phyloP scores from a whole-genome alignment of 768 basidiomycete genomes.

The Trametes cubensis region DNA sequence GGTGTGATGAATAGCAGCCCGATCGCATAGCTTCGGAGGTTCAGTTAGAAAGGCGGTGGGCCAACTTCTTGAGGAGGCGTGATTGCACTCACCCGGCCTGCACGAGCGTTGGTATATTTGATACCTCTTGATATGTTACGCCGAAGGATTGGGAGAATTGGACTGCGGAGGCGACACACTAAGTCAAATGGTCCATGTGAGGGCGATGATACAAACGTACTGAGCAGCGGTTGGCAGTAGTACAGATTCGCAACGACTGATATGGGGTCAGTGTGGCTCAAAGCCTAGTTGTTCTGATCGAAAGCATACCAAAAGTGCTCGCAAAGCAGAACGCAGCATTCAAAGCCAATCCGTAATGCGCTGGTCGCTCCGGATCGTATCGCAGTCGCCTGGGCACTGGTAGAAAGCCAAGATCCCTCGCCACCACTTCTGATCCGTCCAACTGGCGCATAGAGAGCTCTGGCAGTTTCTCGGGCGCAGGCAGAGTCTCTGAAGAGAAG shows the following conservation, averaged over 20 bases:
- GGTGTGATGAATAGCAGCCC: slow-evolving; percentile 68
- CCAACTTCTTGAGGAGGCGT: neutral
- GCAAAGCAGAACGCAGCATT: slow-evolving; percentile 50
- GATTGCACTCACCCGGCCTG: slow-evolving; percentile 59
- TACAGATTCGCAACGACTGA: slow-evolving; percentile 74
- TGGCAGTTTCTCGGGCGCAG: too few relatives aligned
- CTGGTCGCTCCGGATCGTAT: slow-evolving; percentile 43
- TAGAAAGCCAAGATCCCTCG: slow-evolving; percentile 46
- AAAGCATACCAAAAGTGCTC: slow-evolving; percentile 47
- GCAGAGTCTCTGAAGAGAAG: too few relatives aligned
- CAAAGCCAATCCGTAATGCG: slow-evolving; percentile 40
- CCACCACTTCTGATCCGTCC: too few relatives aligned
- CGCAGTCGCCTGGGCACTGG: slow-evolving; percentile 47
- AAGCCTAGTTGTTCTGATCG: neutral
- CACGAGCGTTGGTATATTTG: slow-evolving; percentile 62
- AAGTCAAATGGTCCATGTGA: slow-evolving; percentile 21
- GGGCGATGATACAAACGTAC: slow-evolving; percentile 36
- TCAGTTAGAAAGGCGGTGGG: neutral
- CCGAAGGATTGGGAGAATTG: slow-evolving; percentile 39
- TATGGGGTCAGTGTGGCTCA: neutral
- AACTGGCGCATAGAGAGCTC: too few relatives aligned
- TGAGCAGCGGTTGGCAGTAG: slow-evolving; percentile 80
- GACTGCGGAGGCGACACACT: slow-evolving; percentile 16
- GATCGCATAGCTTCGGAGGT: slow-evolving; percentile 29
- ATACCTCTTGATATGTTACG: slow-evolving; percentile 40